Conservation (phyloP, 345 rosid species). For the Lepidium didymum region DNA sequence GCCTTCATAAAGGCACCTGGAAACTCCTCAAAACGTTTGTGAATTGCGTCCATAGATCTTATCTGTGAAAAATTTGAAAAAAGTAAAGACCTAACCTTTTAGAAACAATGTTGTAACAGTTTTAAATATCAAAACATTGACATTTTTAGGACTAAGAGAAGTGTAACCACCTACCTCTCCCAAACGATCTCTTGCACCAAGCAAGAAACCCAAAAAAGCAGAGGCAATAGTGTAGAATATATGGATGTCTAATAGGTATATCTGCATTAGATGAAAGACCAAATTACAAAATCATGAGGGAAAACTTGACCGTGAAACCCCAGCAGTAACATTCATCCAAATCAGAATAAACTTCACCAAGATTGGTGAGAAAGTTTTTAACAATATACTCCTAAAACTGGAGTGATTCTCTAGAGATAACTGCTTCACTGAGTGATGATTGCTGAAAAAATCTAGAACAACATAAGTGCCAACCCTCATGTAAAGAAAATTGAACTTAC, state of each 20-base stretch:
- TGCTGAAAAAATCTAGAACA: not conserved
- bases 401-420: not conserved
- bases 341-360: conserved; percentile 12
- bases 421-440: conserved; percentile 12
- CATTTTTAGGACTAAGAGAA: not conserved
- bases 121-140: not conserved
- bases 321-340: not conserved
- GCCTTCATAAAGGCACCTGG: conserved; percentile 72
- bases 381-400: not conserved
- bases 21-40: conserved; percentile 76
- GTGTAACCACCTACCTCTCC: conserved; percentile 62
- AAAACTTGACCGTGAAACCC: conserved; percentile 1
- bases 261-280: conserved; percentile 40
- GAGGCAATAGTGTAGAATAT: conserved; percentile 77
- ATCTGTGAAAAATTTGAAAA: conserved; percentile 47
- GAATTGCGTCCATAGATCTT: conserved; percentile 86
- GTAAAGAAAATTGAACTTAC: conserved; percentile 50
- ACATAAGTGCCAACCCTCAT: conserved; percentile 7
- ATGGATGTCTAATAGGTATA: conserved; percentile 81
- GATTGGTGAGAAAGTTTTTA: conserved; percentile 3
- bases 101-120: not conserved
- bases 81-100: conserved; percentile 14
- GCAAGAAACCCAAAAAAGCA: conserved; percentile 87
- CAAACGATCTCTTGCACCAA: conserved; percentile 95
- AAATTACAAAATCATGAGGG: conserved; percentile 10